These are phyloP conservation scores for Theobroma grandiflorum DNA, from an alignment of 441 rosid genomes.

Conservation along the genomic window DNA sequence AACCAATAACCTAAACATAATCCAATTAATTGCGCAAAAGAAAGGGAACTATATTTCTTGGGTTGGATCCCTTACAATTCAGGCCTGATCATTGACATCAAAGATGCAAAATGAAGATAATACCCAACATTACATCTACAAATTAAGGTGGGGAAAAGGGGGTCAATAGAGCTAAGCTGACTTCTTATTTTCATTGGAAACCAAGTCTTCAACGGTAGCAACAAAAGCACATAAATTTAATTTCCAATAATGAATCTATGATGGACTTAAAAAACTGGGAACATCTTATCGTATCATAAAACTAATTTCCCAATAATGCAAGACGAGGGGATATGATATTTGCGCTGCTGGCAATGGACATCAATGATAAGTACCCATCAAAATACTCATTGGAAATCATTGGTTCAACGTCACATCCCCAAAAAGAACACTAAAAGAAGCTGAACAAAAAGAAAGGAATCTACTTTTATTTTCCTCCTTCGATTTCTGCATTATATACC, in stretches of 20 bases:
- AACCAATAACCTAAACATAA: background rate
- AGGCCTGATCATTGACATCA: background rate
- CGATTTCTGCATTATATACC: background rate
- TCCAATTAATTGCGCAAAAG: background rate
- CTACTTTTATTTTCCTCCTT: slow-evolving; percentile 27
- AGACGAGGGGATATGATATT: slow-evolving; percentile 24
- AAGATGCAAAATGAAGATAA: background rate
- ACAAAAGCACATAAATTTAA: background rate
- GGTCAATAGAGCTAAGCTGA: slow-evolving; percentile 8
- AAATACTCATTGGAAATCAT: slow-evolving; percentile 18
- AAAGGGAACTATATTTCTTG: background rate
- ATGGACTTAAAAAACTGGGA: too few relatives aligned
- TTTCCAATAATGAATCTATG: background rate
- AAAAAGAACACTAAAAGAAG: slow-evolving; percentile 19
- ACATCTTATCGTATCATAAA: background rate
- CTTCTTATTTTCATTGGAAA: background rate
- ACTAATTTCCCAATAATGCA: slow-evolving; percentile 16
- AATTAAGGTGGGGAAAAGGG: background rate
- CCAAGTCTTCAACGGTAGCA: background rate
- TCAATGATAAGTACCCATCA: slow-evolving; percentile 51
- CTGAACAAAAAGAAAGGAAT: slow-evolving; percentile 19
- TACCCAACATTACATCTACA: background rate
- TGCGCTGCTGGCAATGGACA: slow-evolving; percentile 42
- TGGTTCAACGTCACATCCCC: slow-evolving; percentile 53
- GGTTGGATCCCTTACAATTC: background rate